Base-by-base conservation (phyloP, 108 stramenopile species). In the Cyclostephanos invisitatus region DNA sequence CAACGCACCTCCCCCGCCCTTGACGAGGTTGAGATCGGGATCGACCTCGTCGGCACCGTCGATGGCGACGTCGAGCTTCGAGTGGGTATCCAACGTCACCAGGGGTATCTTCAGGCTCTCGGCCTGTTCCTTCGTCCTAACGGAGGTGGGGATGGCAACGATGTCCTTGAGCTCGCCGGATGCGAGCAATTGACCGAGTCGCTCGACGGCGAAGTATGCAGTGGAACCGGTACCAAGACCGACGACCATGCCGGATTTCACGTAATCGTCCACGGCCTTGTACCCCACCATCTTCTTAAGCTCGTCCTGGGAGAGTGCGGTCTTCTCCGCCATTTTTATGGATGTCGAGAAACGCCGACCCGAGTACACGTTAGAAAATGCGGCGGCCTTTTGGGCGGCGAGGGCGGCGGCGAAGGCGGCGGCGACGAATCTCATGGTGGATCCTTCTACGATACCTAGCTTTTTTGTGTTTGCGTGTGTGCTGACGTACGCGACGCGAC, bases 171-270 rank as follows among this genome's bases (percentile, higher is more conserved):
- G 82, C 68, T 95, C 91, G 47, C 96, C 97, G 29, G 83, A 87
- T 64, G 90, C 92, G 25, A 98, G 87, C 70, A 77, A 67, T 69
- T 97, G 71, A 3, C 98, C 99, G 28, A 99, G 88, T n/a, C 99
- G 85, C 77, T 98, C 98, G 54, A 99, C 98, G 73, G 97, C 99
- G 75, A 91, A 98, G 70, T 97, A 98, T 17, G 98, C 96, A 27
- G 99, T 99, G 61, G 96, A 97, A 38, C 99, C 99, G 49, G 97
- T 97, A 73, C 99, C 99, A 42, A 99, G 86, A n/a, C 99, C 99
- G 63, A 99, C 97, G 20, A 97, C 96, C 99, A 98, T 98, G 21
- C 98, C 99, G 64, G 80, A 83, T 54, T 84, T 85, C 73, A 96
- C 92, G 78, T 96, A 93, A 75, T 96, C 95, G 63, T 96, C 95